These are phyloP conservation scores for Acer saccharum DNA, from an alignment of 345 rosid species.

Conservation along the genomic window DNA sequence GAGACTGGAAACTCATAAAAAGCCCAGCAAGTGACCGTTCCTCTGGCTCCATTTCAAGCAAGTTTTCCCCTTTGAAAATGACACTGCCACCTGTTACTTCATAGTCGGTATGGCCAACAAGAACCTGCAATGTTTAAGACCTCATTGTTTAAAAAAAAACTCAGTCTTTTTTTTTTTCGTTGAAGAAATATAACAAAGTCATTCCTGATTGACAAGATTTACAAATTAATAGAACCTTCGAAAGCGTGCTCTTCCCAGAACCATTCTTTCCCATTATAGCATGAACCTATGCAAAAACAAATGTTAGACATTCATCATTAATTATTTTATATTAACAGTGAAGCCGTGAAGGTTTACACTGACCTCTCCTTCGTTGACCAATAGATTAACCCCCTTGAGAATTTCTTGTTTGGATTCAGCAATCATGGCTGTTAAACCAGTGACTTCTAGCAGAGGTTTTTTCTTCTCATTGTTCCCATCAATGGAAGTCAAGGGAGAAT, in stretches of 20 bases:
- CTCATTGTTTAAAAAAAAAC: neutral
- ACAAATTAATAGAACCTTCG: slow-evolving; percentile 53
- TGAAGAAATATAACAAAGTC: neutral
- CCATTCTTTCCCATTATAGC: slow-evolving; percentile 99
- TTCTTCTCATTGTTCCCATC: slow-evolving; percentile 30
- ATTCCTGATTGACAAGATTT: neutral
- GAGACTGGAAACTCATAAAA: slow-evolving; percentile 93
- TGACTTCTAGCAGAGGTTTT: slow-evolving; percentile 78
- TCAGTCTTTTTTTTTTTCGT: neutral
- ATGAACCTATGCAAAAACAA: slow-evolving; percentile 54
- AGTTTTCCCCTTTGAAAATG: slow-evolving; percentile 72
- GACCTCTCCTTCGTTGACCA: slow-evolving; percentile 90
- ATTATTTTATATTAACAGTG: neutral
- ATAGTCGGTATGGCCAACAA: slow-evolving; percentile 95
- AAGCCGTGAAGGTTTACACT: neutral
- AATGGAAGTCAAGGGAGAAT: slow-evolving; percentile 26
- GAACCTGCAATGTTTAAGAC: slow-evolving; percentile 53
- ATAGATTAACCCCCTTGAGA: slow-evolving; percentile 76
- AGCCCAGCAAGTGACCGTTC: slow-evolving; percentile 95
- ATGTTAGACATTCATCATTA: neutral
- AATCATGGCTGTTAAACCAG: slow-evolving; percentile 76
- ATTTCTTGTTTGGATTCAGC: slow-evolving; percentile 81
- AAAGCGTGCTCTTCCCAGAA: slow-evolving; percentile 95
- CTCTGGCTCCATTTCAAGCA: slow-evolving; percentile 95
- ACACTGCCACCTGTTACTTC: slow-evolving; percentile 90